Evolutionary conservation across 2,329 filamentous ascomycete genomes (phyloP).

Genomic region (Capronia coronata): DNA sequence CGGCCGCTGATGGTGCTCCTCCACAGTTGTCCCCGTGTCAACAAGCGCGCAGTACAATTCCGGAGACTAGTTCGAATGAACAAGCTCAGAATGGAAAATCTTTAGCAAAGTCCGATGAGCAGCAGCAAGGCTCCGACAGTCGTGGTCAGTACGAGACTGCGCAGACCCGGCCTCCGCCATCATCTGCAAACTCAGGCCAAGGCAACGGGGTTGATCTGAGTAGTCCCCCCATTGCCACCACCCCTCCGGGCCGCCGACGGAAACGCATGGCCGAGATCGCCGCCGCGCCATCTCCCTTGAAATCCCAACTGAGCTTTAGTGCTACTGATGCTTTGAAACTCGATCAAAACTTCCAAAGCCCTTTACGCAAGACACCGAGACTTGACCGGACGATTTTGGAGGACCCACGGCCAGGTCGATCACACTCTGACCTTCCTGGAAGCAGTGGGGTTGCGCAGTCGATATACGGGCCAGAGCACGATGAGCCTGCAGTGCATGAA

Average conservation of each 20-base stretch:
- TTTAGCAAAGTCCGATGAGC: neutral
- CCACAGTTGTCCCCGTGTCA: slow-evolving; percentile 1
- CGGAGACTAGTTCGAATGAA: slow-evolving; percentile 23
- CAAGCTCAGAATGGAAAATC: slow-evolving; percentile 1
- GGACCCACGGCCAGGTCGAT: neutral
- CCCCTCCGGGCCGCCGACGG: slow-evolving; percentile 18
- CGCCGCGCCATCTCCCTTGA: slow-evolving; percentile 18
- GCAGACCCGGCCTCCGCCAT: slow-evolving; percentile 11
- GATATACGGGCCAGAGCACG: neutral
- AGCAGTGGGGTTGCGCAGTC: neutral
- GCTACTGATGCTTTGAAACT: slow-evolving; percentile 13
- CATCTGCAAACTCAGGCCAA: neutral
- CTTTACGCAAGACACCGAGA: neutral
- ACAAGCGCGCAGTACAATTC: slow-evolving; percentile 15
- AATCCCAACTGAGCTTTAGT: slow-evolving; percentile 22
- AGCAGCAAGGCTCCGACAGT: slow-evolving; percentile 1
- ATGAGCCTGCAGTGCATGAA: neutral
- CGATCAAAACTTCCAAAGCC: slow-evolving; percentile 10
- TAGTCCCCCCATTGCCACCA: slow-evolving; percentile 13
- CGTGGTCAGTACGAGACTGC: slow-evolving; percentile 23
- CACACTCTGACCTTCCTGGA: neutral
- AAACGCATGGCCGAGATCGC: slow-evolving; percentile 23
- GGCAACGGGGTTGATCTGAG: slow-evolving; percentile 7
- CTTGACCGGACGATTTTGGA: neutral
- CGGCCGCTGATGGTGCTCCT: neutral